Base-by-base conservation (phyloP, 768 basidiomycete species). In the Rhizopogon sp. region DNA sequence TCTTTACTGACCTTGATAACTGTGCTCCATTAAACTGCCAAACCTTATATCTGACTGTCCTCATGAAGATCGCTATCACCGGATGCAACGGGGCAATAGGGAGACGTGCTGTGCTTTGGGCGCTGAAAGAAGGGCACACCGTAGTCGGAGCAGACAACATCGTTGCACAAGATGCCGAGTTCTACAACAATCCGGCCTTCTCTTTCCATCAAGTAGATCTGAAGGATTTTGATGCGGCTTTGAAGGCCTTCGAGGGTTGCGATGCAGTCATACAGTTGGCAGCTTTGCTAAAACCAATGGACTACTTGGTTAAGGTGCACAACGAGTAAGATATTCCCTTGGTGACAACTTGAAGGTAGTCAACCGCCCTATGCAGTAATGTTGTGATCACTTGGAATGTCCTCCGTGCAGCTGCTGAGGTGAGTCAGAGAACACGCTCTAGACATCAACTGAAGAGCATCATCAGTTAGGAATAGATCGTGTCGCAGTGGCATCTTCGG, bases 301-400 rank as follows among this genome's bases (percentile, higher is more conserved):
- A 85, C 60, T 84, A 81, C 59, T 74, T 73, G 60, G 81, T 78
- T 11, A 61, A 68, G 9, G 72, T 79, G 4, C 85, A 88, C 60
- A 86, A 88, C 59, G 76, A 68, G 85, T 86, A 60, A 55, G 75
- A 58, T 11, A 6, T 28, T 17, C 31, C 37, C 25, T 46, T 35
- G 44, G 14, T 25, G 41, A 47, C 33, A 6, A 7, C 20, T 20
- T 3, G 39, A 46, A 39, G 42, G 28, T 39, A 25, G 3, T 3
- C 35, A 39, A 53, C 42, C 37, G 14, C 17, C 54, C 41, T 39
- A 31, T 51, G 50, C 58, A 87, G 85, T 47, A 87, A 86, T 60
- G 84, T 86, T 9, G 77, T 85, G 17, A 74, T 84, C 42, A 83
- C 83, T 17, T 87, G 84, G 82, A 88, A 87, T 62, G 72, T 85